Evolutionary conservation across 108 stramenopile species (phyloP), one percentile per base, ranked within the genome.

Genomic region (Schizochytrium sp.): DNA sequence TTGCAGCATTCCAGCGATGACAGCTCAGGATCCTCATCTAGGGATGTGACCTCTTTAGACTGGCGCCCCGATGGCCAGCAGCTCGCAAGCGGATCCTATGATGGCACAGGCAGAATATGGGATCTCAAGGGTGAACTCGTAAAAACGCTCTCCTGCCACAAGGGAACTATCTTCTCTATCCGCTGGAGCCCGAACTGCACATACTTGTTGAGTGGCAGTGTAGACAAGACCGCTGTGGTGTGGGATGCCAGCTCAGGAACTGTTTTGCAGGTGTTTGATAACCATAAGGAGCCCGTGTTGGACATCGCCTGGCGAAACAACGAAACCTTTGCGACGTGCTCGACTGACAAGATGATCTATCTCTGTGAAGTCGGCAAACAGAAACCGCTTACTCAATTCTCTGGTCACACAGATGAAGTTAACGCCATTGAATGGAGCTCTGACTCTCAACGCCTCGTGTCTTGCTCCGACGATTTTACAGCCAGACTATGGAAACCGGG

Each of bases 81-180:
- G 72, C 53, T 90, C 8, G 90, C 90, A 45, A 72, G 64, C 19
- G 90, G 83, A 4, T 72, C n/a, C 60, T 87, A 90, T 61, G 90
- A 90, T 53, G 90, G 90, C 17, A 61, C 73, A 13, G 90, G 55
- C 55, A 56, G 90, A 73, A 60, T 91, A n/a, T 91, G 89, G 91
- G 60, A 50, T 5, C 17, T 45, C 8, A 56, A 90, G 49, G 91
- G 89, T 15, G 87, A 44, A 10, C 46, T 90, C 7, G 72, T 38
- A 8, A 38, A 53, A 8, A 88, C 44, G 13, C 49, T 88, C 4
- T 4, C 28, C 45, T 56, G 58, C 45, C 87, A 89, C 72, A 89
- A 56, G 46, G 87, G 91, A 4, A 42, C 83, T 13, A 46, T 90
- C 55, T 90, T 64, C 55, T 45, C 89, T 19, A 17, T 91, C 13